Evolutionary conservation across 495 filamentous ascomycete genomes (phyloP), one percentile per base, ranked within the genome.

Genomic region (Mycothermus thermophilus): DNA sequence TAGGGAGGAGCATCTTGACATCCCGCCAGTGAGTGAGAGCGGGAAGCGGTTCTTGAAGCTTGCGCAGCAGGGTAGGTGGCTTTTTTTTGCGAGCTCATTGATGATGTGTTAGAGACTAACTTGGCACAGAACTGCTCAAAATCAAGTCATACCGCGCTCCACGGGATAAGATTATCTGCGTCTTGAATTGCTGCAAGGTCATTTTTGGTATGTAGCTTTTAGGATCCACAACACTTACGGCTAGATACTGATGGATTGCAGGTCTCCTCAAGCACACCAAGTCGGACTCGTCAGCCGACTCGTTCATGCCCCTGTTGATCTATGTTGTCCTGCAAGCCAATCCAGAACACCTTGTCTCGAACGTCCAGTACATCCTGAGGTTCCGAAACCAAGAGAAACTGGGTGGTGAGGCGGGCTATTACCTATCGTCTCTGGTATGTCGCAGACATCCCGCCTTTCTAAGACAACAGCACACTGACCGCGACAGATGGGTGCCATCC

Each of bases 361-460:
- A 99, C 50, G 86, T 96, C 5, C 90, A 96, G 55, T 99, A 99
- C 54, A 96, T 99, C 37, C 64, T 95, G 27, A 74, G 92, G 13
- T 99, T 99, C 59, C 75, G 90, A 37, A 93, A 95, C 47, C 92
- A 93, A 54, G 92, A 99, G 23, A 99, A 96, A 50, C 72, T 96
- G 0, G 80, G 81, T 27, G 90, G 90, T 5, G 90, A 99, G 62
- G 88, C 92, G 13, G 90, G 90, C 13, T 99, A 99, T 53, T 99
- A 99, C 54, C 68, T 96, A 19, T 95, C 88, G 21, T 95, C 88
- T n/a, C 62, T 97, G 55, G 83, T 88, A 59, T 48, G 72, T 56
- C 6, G 23, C 9, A 10, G 24, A 4, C 23, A 1, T 26, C 4
- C 13, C 34, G n/a, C 25, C 8, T 14, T 18, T 20, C 24, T 27